Conservation (phyloP, 2,329 filamentous ascomycete genomes). For the Ceratocystis eucalypticola region DNA sequence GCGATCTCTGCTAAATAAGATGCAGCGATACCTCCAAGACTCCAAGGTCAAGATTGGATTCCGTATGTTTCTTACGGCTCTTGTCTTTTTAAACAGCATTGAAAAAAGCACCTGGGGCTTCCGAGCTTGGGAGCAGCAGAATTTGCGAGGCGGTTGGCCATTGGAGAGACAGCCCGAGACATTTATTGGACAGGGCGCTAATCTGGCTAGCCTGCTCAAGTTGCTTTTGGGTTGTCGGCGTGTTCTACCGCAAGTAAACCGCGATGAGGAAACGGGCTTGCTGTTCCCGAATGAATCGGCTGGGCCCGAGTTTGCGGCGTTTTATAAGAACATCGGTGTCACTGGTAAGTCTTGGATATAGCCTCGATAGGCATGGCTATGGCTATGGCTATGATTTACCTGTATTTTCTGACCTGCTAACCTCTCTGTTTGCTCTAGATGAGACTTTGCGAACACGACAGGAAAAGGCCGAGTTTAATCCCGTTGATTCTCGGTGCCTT, state of each 20-base stretch:
- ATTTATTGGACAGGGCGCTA: conserved; percentile 46
- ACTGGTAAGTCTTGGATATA: conserved; percentile 36
- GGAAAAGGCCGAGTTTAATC: conserved; percentile 38
- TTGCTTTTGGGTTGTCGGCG: conserved; percentile 50
- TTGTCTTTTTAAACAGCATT: conserved; percentile 51
- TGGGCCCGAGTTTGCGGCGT: conserved; percentile 35
- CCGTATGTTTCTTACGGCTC: conserved; percentile 46
- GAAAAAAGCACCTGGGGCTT: conserved; percentile 58
- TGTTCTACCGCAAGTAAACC: conserved; percentile 41
- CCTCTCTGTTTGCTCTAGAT: conserved; percentile 14
- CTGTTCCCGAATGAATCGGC: conserved; percentile 31
- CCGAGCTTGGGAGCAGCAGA: conserved; percentile 52
- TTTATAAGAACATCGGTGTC: conserved; percentile 43
- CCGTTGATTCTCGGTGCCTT: conserved; percentile 36
- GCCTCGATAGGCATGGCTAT: too few species aligned
- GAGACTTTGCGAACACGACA: conserved; percentile 32
- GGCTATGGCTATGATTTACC: background rate
- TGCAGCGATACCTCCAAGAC: conserved; percentile 48
- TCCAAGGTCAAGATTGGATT: conserved; percentile 47
- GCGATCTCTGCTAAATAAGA: conserved; percentile 43
- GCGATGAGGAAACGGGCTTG: conserved; percentile 36
- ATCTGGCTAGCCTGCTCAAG: conserved; percentile 43
- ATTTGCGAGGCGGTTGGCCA: conserved; percentile 46
- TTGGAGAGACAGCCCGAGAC: conserved; percentile 41
- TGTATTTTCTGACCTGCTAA: conserved; percentile 1